phyloP scores from a whole-genome alignment of 2,329 filamentous ascomycete species.

The Claviceps sp. region DNA sequence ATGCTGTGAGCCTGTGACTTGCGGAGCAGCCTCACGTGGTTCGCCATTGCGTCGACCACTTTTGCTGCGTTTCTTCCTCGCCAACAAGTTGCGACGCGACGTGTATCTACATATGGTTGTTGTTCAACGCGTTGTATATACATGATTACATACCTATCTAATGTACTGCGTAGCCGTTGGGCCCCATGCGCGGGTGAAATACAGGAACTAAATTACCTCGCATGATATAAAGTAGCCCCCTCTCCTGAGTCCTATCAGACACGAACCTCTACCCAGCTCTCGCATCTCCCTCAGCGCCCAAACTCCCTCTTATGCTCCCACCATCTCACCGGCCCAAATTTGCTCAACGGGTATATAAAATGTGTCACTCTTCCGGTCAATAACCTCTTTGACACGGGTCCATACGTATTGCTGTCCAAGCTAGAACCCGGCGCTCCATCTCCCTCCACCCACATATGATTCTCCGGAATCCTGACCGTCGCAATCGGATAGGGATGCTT shows the following conservation, averaged over 20 bases:
- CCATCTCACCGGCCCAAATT: slow-evolving; percentile 44
- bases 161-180: neutral
- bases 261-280: no score
- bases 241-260: neutral
- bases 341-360: slow-evolving; percentile 54
- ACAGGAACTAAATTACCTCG: no score
- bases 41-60: no score
- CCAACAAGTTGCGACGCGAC: no score
- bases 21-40: no score
- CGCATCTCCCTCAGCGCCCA: slow-evolving; percentile 4
- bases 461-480: slow-evolving; percentile 55
- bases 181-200: no score
- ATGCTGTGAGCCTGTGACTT: no score
- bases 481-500: slow-evolving; percentile 43
- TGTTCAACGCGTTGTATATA: no score
- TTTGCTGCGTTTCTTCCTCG: no score
- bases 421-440: slow-evolving; percentile 61
- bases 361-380: slow-evolving; percentile 63
- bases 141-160: neutral
- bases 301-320: slow-evolving; percentile 32
- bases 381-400: slow-evolving; percentile 63
- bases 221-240: neutral
- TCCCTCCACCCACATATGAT: slow-evolving; percentile 92
- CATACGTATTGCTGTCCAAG: slow-evolving; percentile 80
- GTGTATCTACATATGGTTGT: no score